Evolutionary conservation across 2,329 filamentous ascomycete genomes (phyloP), one percentile per base, ranked within the genome.

Genomic region (Verticillium isaacii): DNA sequence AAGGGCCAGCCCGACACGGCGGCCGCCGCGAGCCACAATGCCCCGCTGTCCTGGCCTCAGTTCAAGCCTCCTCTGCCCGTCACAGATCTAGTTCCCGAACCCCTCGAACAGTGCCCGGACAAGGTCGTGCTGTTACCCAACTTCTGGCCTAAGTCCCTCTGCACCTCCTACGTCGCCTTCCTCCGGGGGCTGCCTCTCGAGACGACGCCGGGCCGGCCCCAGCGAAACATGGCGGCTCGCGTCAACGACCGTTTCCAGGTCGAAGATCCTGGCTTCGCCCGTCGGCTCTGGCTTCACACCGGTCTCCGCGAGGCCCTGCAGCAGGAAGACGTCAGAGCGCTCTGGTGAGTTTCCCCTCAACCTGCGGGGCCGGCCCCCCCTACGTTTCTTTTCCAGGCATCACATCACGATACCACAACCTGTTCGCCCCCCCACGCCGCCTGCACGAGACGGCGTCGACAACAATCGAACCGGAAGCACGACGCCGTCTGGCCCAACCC

Each of bases 201-300:
- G 55, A 96, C 92, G 1, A 96, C 92, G 0, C 92, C 92, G 0
- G 19, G 45, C 0, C 87, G 86, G 64, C 92, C 92, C 1, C 94
- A 91, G 73, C 88, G 86, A 64, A 92, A 91, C 57, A 89, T 95
- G 61, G 93, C 93, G 1, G 83, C 92, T 8, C 84, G 94, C 39
- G 90, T 97, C 56, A 97, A 97, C 72, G 94, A 97, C 72, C 87
- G 94, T 12, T 96, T 90, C 68, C 92, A 96, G 75, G 79, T 96
- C 23, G 80, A 93, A 32, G 93, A 97, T 76, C 75, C 85, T 32
- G 74, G 66, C 0, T 96, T 97, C 73, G 91, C 93, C 0, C 81
- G 86, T 68, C 80, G 83, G 60, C 75, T 97, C 15, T 98, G 93
- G 93, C 81, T 82, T 55, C 82, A 85, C 64, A 97, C 93, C 1